These are phyloP conservation scores for Chaetomium globosum DNA, from an alignment of 2,329 filamentous ascomycete genomes.

Conservation along the genomic window DNA sequence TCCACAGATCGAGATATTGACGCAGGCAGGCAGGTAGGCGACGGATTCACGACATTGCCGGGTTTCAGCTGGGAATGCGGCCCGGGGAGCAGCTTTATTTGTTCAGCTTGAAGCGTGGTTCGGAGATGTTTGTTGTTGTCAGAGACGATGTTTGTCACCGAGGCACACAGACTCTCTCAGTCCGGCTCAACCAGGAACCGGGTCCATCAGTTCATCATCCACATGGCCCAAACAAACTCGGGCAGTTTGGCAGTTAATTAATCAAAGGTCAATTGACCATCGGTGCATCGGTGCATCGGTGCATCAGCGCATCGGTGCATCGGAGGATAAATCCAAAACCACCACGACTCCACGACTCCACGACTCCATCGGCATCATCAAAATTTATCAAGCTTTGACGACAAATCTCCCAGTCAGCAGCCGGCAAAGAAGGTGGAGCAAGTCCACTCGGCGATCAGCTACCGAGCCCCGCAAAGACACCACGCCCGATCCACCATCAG, in stretches of 20 bases:
- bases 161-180: background rate
- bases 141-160: background rate
- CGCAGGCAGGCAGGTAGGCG: background rate
- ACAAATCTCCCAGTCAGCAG: conserved; percentile 5
- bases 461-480: conserved; percentile 16
- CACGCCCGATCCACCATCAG: conserved; percentile 7
- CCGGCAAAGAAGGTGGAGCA: background rate
- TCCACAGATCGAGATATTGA: background rate
- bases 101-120: background rate
- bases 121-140: no score
- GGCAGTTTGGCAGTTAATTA: background rate
- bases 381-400: background rate
- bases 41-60: background rate
- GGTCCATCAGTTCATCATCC: no score
- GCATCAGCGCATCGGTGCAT: background rate
- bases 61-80: background rate
- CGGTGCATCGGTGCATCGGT: no score
- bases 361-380: conserved; percentile 11
- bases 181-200: no score
- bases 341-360: background rate
- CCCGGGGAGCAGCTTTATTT: background rate
- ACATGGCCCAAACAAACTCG: background rate
- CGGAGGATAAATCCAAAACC: background rate
- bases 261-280: background rate
- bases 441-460: conserved; percentile 14